Evolutionary conservation across 768 basidiomycete genomes (phyloP), one percentile per base, ranked within the genome.

Genomic region (Boletus tomentosulus): DNA sequence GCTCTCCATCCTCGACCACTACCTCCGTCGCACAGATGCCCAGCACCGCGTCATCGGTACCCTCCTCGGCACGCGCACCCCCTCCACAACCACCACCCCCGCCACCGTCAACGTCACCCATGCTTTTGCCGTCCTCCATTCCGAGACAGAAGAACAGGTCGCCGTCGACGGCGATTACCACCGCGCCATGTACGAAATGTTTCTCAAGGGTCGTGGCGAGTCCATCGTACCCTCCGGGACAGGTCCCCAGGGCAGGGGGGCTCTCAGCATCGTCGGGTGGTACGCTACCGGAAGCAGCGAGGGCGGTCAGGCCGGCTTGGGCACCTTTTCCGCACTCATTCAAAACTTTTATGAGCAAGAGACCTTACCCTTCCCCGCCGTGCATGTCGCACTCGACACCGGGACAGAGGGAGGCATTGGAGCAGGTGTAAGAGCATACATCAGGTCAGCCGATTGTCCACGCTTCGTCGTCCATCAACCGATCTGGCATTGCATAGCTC

Each of bases 91-190:
- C 1, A 11, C 60, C 16, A 19, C 62, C 8, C 38, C 59, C 4
- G 27, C 33, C 27, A 38, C 58, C 30, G 74, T 98, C 57, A 87
- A 91, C 61, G 84, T 97, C 57, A 81, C 84, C 52, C 87, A 85
- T 47, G 83, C 90, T 13, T 98, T 97, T 66, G 93, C 92, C 19
- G 92, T 98, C 30, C 80, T 95, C 42, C 94, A 98, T 71, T 88
- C 85, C 66, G 92, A 96, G 74, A 91, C 88, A 28, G 85, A 84
- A 66, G 91, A 96, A 65, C 92, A 93, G 72, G 91, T 96, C 41
- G 92, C 92, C 4, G 89, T 98, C 56, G 95, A 98, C 68, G 92
- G 93, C 85, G 93, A 96, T 48, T 97, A 98, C 72, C 93, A 95
- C 68, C 84, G 86, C 60, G 82, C 85, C 39, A 92, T 98, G 89